phyloP scores from a whole-genome alignment of 345 rosid genomes.

The Syzygium aromaticum region DNA sequence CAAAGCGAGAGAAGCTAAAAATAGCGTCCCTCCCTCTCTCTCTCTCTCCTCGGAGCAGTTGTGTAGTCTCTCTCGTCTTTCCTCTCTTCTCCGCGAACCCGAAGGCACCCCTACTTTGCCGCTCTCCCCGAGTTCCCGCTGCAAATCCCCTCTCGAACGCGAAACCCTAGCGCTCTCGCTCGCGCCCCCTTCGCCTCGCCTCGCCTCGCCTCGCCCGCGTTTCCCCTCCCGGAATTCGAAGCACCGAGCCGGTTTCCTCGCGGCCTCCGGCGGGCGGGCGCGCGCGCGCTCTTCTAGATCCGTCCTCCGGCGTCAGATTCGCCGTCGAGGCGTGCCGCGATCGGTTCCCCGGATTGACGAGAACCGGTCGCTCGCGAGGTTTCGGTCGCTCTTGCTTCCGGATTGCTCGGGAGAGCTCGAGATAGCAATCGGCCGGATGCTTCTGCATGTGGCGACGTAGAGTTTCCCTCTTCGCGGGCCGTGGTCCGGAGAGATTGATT shows the following conservation, averaged over 20 bases:
- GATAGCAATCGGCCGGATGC: background rate
- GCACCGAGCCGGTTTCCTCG: background rate
- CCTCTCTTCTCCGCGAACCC: background rate
- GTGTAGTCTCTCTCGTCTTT: background rate
- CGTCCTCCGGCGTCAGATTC: background rate
- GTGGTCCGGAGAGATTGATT: background rate
- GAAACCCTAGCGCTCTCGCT: slow-evolving; percentile 4
- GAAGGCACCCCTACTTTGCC: slow-evolving; percentile 1
- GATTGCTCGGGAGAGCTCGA: background rate
- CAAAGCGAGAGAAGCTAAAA: background rate
- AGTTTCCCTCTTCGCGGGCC: background rate
- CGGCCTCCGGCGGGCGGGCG: background rate
- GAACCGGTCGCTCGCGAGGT: background rate
- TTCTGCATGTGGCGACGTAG: background rate
- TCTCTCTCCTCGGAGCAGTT: background rate
- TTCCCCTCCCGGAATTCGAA: background rate
- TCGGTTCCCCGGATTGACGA: background rate
- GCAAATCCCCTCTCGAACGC: slow-evolving; percentile 1
- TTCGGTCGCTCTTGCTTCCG: background rate
- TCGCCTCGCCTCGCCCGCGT: no score
- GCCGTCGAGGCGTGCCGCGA: background rate
- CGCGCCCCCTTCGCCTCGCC: background rate
- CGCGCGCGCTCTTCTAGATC: background rate
- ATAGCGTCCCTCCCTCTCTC: background rate
- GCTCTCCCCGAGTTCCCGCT: slow-evolving; percentile 12